Conservation (phyloP, 2,329 filamentous ascomycete genomes). For the Fusarium solani-melongenae region DNA sequence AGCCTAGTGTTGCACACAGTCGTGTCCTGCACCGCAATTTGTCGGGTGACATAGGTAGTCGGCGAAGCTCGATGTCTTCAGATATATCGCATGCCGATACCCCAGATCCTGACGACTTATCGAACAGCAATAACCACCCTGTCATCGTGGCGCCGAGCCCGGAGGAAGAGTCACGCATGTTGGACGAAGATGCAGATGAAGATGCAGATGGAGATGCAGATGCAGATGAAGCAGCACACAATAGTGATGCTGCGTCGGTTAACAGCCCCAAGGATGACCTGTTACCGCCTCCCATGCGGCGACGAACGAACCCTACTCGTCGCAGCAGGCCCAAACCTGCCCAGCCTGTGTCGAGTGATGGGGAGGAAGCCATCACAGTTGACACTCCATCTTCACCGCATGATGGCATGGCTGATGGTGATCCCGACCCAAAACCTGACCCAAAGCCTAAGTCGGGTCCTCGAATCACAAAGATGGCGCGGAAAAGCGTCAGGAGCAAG, state of each 20-base stretch:
- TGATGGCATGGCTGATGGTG: not conserved
- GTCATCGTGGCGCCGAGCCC: not conserved
- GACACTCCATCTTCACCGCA: not conserved
- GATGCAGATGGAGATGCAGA: not conserved
- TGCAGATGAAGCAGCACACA: not conserved
- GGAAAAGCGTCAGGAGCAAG: slow-evolving; percentile 58
- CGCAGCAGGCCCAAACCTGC: slow-evolving; percentile 8
- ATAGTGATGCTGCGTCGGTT: not conserved
- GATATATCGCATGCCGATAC: not conserved
- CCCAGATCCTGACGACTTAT: not conserved
- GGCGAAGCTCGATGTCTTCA: not conserved
- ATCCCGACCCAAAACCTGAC: slow-evolving; percentile 6
- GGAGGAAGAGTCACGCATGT: not conserved
- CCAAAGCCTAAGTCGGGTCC: slow-evolving; percentile 42
- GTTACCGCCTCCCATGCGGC: not conserved
- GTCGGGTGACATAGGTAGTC: not conserved
- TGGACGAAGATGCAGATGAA: not conserved
- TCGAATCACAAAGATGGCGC: slow-evolving; percentile 53
- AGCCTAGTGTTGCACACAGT: not conserved
- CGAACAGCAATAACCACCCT: not conserved
- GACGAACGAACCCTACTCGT: slow-evolving; percentile 22
- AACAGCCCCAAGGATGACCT: not conserved
- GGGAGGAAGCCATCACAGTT: slow-evolving; percentile 7
- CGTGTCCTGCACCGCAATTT: not conserved
- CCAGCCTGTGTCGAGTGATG: slow-evolving; percentile 14